These are phyloP conservation scores for Trichoderma atrobrunneum DNA, from an alignment of 2,329 filamentous ascomycete species.

Conservation along the genomic window DNA sequence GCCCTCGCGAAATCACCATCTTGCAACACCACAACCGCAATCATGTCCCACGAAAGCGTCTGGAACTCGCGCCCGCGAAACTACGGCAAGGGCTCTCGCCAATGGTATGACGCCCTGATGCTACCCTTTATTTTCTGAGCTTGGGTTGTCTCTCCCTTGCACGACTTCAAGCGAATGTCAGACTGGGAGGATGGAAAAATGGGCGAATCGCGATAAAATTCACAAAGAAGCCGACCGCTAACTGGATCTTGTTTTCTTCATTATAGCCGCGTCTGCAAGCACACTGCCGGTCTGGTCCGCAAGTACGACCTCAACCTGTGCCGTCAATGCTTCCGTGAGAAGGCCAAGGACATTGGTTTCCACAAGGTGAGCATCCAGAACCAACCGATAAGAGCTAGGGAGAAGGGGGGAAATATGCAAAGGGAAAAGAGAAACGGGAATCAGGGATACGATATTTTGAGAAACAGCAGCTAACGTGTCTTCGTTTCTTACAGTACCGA, in stretches of 20 bases:
- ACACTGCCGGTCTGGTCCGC: slow-evolving; percentile 98
- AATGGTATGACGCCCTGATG: slow-evolving; percentile 66
- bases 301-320: slow-evolving; percentile 96
- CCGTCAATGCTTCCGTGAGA: slow-evolving; percentile 77
- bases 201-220: background rate
- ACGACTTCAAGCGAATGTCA: background rate
- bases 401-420: background rate
- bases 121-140: background rate
- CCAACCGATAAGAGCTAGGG: background rate
- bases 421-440: background rate
- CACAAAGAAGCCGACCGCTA: slow-evolving; percentile 25
- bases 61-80: slow-evolving; percentile 98
- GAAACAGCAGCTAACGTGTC: slow-evolving; percentile 22
- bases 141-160: background rate
- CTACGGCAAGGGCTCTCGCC: slow-evolving; percentile 94
- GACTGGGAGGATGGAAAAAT: background rate
- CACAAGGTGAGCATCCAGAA: slow-evolving; percentile 55
- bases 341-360: slow-evolving; percentile 70
- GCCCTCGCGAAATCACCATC: slow-evolving; percentile 36
- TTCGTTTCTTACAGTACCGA: slow-evolving; percentile 33
- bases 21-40: slow-evolving; percentile 38
- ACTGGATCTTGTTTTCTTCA: slow-evolving; percentile 26
- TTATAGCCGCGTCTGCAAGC: slow-evolving; percentile 69
- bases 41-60: slow-evolving; percentile 82
- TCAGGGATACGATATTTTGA: background rate